phyloP scores from a whole-genome alignment of 139 green algal genomes.

The Desmodesmus armatus region DNA sequence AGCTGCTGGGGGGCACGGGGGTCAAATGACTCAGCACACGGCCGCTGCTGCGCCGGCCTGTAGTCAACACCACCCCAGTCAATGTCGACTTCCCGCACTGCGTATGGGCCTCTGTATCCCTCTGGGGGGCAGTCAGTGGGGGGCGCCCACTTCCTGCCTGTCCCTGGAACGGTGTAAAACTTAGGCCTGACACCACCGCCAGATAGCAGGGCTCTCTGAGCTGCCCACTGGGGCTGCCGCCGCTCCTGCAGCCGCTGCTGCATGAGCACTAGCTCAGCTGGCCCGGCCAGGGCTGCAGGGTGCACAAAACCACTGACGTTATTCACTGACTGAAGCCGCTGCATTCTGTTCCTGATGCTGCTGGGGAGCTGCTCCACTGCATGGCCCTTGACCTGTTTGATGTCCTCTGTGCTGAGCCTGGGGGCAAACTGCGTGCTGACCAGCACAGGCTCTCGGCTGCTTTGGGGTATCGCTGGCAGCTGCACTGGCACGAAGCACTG shows the following conservation, averaged over 20 bases:
- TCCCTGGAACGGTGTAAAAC: background rate
- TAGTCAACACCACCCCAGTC: background rate
- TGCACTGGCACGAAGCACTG: too few species aligned
- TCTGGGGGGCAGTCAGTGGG: background rate
- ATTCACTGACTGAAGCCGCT: background rate
- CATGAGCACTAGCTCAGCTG: background rate
- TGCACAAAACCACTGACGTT: background rate
- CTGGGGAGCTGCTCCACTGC: background rate
- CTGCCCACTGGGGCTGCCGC: background rate
- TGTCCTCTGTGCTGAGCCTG: too few species aligned
- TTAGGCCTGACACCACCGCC: background rate
- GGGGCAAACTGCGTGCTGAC: too few species aligned
- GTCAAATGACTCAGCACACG: too few species aligned
- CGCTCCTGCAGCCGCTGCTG: background rate
- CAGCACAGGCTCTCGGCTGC: too few species aligned
- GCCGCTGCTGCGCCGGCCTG: too few species aligned
- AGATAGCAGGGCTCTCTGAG: background rate
- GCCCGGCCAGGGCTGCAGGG: background rate
- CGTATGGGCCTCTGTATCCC: background rate
- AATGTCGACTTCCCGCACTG: background rate
- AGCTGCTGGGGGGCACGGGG: background rate
- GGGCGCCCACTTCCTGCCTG: background rate
- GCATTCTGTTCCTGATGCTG: background rate
- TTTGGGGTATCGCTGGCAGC: too few species aligned
- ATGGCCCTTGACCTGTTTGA: background rate